phyloP scores from a whole-genome alignment of 768 basidiomycete genomes.

The Imleria badia region DNA sequence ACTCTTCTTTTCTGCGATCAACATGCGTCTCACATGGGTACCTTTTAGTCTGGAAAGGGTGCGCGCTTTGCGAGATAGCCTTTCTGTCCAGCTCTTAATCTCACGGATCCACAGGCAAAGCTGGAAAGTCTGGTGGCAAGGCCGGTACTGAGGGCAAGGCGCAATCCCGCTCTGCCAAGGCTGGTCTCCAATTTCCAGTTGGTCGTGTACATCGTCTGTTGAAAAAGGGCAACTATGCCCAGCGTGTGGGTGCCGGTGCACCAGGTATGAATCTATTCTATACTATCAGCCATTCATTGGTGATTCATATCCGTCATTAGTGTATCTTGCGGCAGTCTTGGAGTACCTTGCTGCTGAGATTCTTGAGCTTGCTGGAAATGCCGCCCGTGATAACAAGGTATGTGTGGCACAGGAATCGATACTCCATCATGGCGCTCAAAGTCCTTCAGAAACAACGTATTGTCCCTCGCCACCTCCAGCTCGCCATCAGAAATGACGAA shows the following conservation, averaged over 20 bases:
- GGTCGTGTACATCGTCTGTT: constrained; percentile 90
- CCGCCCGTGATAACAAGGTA: constrained; percentile 45
- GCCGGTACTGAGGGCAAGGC: constrained; percentile 51
- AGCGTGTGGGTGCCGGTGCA: constrained; percentile 87
- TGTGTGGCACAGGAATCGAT: not conserved
- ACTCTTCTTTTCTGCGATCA: not conserved
- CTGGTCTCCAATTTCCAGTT: constrained; percentile 82
- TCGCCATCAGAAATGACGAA: constrained; percentile 91
- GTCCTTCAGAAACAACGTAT: constrained; percentile 78
- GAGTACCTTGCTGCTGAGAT: constrained; percentile 94
- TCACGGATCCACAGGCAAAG: constrained; percentile 39
- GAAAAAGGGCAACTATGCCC: constrained; percentile 86
- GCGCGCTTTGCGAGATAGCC: not conserved
- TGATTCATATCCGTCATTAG: constrained; percentile 34
- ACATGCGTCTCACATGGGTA: constrained; percentile 1
- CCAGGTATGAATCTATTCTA: constrained; percentile 48
- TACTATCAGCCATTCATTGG: constrained; percentile 9
- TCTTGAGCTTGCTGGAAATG: constrained; percentile 88
- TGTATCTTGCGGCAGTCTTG: constrained; percentile 88
- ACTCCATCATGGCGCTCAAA: not conserved
- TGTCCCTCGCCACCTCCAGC: constrained; percentile 88
- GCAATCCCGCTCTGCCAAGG: constrained; percentile 71
- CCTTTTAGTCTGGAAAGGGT: constrained; percentile 34
- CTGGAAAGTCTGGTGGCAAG: constrained; percentile 53
- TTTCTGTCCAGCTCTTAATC: constrained; percentile 4